Evolutionary conservation across 139 green algal species (phyloP).

Genomic region (Volvox africanus): DNA sequence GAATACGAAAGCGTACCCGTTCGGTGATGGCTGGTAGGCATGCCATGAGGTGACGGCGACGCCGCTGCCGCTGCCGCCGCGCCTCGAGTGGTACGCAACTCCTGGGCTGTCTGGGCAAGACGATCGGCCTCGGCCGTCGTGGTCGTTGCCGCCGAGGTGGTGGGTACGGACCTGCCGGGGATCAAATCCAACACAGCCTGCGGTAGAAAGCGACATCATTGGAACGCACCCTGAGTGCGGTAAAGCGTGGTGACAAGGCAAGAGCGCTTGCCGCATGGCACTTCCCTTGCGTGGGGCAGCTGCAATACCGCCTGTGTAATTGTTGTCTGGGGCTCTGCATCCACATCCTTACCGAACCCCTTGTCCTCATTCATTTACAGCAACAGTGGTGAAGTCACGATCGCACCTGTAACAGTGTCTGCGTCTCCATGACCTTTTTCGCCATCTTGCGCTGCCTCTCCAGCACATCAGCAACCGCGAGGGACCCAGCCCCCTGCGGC

Average conservation of each 20-base stretch:
- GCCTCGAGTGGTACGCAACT: background rate
- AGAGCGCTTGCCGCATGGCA: too few relatives aligned
- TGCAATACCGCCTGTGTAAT: background rate
- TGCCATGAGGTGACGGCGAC: background rate
- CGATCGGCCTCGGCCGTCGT: background rate
- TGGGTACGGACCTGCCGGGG: too few relatives aligned
- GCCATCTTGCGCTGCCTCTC: constrained; percentile 33
- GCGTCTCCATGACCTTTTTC: background rate
- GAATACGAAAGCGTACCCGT: background rate
- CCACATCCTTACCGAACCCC: background rate
- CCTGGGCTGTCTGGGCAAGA: background rate
- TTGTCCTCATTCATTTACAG: background rate
- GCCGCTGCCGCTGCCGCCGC: background rate
- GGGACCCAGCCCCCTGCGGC: background rate
- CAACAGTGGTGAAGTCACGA: background rate
- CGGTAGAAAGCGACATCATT: too few relatives aligned
- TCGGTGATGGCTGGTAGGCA: background rate
- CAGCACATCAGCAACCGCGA: background rate
- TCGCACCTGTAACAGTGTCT: background rate
- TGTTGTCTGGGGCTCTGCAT: too few relatives aligned
- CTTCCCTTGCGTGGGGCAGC: too few relatives aligned
- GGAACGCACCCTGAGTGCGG: too few relatives aligned
- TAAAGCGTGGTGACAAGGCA: too few relatives aligned
- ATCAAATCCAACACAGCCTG: background rate
- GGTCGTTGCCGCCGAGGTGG: background rate